Percentiles rank a stretch among this genome's conserved stretches.
Evolutionary conservation across 345 rosid species (phyloP).

Genomic region (Zanthoxylum bungeanum): DNA sequence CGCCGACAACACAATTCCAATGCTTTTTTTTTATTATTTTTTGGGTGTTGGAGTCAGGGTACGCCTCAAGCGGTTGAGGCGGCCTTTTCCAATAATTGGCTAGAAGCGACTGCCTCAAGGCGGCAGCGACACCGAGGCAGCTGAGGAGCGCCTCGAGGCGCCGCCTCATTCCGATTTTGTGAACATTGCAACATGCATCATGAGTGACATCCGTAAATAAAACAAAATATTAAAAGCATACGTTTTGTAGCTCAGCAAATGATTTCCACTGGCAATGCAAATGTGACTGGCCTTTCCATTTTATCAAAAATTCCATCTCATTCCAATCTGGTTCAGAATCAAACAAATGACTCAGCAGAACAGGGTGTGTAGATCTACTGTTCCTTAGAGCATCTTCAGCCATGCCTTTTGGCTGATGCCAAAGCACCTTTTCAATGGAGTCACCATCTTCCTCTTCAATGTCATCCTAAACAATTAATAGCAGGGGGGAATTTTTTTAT

Average conservation of each 20-base stretch:
- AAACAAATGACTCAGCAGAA: conserved; percentile 66
- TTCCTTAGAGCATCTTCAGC: conserved; percentile 67
- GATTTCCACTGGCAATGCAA: conserved; percentile 98
- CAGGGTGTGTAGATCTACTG: conserved; percentile 68
- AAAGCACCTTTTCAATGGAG: conserved; percentile 87
- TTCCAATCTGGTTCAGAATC: conserved; percentile 83
- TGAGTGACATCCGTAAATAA: too few species aligned
- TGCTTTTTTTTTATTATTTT: too few species aligned
- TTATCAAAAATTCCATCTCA: conserved; percentile 86
- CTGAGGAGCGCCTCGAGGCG: too few species aligned
- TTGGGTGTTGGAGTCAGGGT: too few species aligned
- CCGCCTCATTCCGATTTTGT: too few species aligned
- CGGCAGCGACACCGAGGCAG: too few species aligned
- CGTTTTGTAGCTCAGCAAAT: conserved; percentile 79
- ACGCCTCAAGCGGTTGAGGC: too few species aligned
- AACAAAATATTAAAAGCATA: conserved; percentile 26
- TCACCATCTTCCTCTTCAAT: conserved; percentile 95
- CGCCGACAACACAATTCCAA: too few species aligned
- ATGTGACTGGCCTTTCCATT: conserved; percentile 99
- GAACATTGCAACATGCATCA: too few species aligned
- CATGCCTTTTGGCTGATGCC: conserved; percentile 94
- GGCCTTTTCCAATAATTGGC: too few species aligned
- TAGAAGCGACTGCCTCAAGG: too few species aligned
- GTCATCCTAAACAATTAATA: conserved; percentile 64
- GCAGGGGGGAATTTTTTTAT: neutral